Conservation (phyloP, 2,329 filamentous ascomycete species). For the Mariannaea elegans region DNA sequence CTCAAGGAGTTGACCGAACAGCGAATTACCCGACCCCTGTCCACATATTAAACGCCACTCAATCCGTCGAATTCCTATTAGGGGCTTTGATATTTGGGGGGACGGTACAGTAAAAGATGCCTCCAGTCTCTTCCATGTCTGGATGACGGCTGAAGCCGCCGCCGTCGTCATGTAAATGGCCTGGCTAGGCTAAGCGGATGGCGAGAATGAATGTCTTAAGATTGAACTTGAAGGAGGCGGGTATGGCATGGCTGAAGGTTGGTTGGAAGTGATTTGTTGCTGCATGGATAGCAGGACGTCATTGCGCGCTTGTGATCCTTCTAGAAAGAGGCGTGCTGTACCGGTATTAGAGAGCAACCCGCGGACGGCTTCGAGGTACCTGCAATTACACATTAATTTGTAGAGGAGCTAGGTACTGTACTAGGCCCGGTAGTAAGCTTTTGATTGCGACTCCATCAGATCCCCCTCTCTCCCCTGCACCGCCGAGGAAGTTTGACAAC, state of each 20-base stretch:
- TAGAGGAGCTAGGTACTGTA: slow-evolving; percentile 1
- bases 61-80: slow-evolving; percentile 8
- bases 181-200: background rate
- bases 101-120: background rate
- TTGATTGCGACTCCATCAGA: slow-evolving; percentile 8
- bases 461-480: slow-evolving; percentile 4
- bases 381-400: background rate
- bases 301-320: slow-evolving; percentile 6
- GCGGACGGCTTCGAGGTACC: slow-evolving; percentile 1
- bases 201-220: slow-evolving; percentile 1
- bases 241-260: background rate
- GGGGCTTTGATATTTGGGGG: slow-evolving; percentile 3
- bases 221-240: background rate
- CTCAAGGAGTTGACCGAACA: background rate
- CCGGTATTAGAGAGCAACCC: background rate
- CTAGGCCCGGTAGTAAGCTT: background rate
- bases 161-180: slow-evolving; percentile 19
- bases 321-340: slow-evolving; percentile 7
- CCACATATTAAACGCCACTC: background rate
- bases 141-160: background rate
- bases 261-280: background rate
- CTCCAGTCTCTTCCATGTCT: slow-evolving; percentile 6
- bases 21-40: background rate
- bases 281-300: background rate
- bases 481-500: background rate